Conservation (phyloP, 441 rosid species). For the Jatropha podagrica region DNA sequence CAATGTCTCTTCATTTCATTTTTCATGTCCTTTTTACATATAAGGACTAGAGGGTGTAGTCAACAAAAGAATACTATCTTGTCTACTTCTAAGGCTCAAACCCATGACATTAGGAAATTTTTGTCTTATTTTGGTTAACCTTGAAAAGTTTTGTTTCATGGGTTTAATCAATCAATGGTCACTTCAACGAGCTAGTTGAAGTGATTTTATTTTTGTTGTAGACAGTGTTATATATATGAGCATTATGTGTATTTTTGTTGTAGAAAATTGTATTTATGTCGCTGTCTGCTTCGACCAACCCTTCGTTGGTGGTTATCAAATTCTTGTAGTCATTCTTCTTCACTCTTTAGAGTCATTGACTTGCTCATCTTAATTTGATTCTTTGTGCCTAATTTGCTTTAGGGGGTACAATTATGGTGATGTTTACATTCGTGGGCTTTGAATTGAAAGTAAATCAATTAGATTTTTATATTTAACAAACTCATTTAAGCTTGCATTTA, state of each 20-base stretch:
- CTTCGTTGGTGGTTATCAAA: not conserved
- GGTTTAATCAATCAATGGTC: not conserved
- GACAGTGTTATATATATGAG: not conserved
- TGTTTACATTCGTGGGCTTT: conserved; percentile 15
- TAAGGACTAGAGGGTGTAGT: not conserved
- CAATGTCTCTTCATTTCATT: not conserved
- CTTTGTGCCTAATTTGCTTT: conserved; percentile 29
- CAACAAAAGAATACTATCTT: conserved; percentile 4
- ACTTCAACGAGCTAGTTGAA: conserved; percentile 12
- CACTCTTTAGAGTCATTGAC: conserved; percentile 36
- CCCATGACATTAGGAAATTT: conserved; percentile 6
- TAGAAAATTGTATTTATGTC: too few relatives aligned
- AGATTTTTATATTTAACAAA: not conserved
- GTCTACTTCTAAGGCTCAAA: not conserved
- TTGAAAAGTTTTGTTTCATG: not conserved
- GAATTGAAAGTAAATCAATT: not conserved
- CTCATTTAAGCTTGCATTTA: not conserved
- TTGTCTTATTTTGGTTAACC: not conserved
- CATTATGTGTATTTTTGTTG: too few relatives aligned
- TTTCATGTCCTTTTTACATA: not conserved
- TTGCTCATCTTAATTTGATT: conserved; percentile 13
- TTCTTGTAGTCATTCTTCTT: conserved; percentile 23
- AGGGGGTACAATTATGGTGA: conserved; percentile 18
- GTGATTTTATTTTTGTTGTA: too few relatives aligned
- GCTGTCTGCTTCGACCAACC: too few relatives aligned